Conservation (phyloP, 768 basidiomycete genomes). For the Lentinula sp. region DNA sequence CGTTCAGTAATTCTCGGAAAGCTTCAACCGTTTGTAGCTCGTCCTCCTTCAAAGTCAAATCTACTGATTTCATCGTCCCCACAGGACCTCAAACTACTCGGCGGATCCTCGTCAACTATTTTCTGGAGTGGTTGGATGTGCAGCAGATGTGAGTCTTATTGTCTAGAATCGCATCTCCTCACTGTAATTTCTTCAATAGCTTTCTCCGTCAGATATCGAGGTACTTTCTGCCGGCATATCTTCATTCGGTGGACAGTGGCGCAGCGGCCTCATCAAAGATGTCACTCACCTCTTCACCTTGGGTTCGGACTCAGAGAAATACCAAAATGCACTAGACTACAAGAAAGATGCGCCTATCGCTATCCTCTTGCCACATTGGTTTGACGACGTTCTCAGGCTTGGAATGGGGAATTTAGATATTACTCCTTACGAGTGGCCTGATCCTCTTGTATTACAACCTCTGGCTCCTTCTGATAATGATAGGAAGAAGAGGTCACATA, state of each 20-base stretch:
- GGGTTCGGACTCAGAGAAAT: slow-evolving; percentile 42
- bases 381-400: slow-evolving; percentile 69
- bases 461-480: slow-evolving; percentile 14
- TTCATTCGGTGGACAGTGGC: slow-evolving; percentile 79
- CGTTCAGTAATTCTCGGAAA: slow-evolving; percentile 53
- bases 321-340: slow-evolving; percentile 49
- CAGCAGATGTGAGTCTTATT: slow-evolving; percentile 46
- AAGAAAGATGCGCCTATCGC: slow-evolving; percentile 46
- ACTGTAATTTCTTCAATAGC: slow-evolving; percentile 22
- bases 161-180: background rate
- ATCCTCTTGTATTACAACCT: slow-evolving; percentile 45
- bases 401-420: slow-evolving; percentile 46
- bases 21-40: slow-evolving; percentile 43
- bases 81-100: slow-evolving; percentile 60
- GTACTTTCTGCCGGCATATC: slow-evolving; percentile 67
- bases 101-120: slow-evolving; percentile 75
- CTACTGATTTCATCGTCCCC: background rate
- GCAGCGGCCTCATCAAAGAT: slow-evolving; percentile 69
- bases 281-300: slow-evolving; percentile 83
- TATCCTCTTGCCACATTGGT: slow-evolving; percentile 88
- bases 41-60: background rate
- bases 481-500: slow-evolving; percentile 23
- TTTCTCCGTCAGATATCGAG: slow-evolving; percentile 62
- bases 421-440: slow-evolving; percentile 65
- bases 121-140: slow-evolving; percentile 74